Percentiles rank a stretch among this genome's conserved stretches.
phyloP scores from a whole-genome alignment of 2,329 filamentous ascomycete genomes.

The Colletotrichum orbiculare region DNA sequence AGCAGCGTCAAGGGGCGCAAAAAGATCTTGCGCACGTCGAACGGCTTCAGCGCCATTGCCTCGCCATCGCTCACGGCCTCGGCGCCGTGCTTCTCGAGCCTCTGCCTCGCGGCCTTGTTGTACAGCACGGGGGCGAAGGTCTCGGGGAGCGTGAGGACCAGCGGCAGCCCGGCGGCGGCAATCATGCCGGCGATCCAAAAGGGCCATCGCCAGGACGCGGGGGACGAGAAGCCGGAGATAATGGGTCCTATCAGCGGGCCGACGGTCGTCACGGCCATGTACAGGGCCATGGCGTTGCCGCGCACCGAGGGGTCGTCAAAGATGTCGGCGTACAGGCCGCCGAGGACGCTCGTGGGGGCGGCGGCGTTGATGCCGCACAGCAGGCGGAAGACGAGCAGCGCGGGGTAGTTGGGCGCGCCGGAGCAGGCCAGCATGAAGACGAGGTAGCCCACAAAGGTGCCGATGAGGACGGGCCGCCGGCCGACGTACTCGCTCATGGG shows the following conservation, averaged over 20 bases:
- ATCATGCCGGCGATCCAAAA: constrained; percentile 52
- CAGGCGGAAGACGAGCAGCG: constrained; percentile 55
- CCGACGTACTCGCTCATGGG: constrained; percentile 50
- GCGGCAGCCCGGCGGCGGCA: constrained; percentile 43
- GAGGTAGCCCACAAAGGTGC: constrained; percentile 48
- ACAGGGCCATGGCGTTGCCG: constrained; percentile 47
- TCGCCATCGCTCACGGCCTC: constrained; percentile 42
- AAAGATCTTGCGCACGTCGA: constrained; percentile 57
- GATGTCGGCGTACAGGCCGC: constrained; percentile 48
- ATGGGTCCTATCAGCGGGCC: constrained; percentile 60
- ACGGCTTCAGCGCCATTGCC: constrained; percentile 50
- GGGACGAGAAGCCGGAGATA: constrained; percentile 61
- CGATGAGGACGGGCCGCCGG: constrained; percentile 46
- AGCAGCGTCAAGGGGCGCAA: constrained; percentile 61
- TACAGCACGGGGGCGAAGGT: constrained; percentile 64
- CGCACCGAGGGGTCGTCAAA: constrained; percentile 45
- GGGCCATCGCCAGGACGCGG: constrained; percentile 54
- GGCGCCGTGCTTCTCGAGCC: constrained; percentile 59
- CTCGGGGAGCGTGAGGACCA: constrained; percentile 54
- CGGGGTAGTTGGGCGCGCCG: constrained; percentile 54
- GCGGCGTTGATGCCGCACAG: constrained; percentile 47
- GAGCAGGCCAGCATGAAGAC: constrained; percentile 49
- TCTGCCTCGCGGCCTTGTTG: constrained; percentile 57
- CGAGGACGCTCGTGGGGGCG: constrained; percentile 48
- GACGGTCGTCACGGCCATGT: constrained; percentile 48